These are phyloP conservation scores for Daldinia sp. DNA, from an alignment of 2,329 filamentous ascomycete genomes.

Conservation along the genomic window DNA sequence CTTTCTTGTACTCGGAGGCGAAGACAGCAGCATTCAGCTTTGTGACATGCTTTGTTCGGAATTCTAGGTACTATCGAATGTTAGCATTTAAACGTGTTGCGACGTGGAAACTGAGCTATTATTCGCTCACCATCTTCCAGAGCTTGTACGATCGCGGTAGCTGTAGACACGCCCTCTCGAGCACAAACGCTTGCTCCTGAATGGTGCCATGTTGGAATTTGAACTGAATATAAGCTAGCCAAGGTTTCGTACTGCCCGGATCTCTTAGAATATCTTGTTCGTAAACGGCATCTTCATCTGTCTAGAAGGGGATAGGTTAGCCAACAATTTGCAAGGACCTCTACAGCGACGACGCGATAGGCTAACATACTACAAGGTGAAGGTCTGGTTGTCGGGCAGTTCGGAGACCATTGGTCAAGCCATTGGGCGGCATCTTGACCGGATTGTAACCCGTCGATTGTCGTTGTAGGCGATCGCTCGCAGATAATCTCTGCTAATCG, in stretches of 20 bases:
- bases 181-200: slow-evolving; percentile 85
- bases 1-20: slow-evolving; percentile 86
- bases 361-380: slow-evolving; percentile 59
- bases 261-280: slow-evolving; percentile 95
- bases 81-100: slow-evolving; percentile 35
- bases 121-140: slow-evolving; percentile 83
- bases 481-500: slow-evolving; percentile 42
- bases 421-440: slow-evolving; percentile 51
- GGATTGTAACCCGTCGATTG: slow-evolving; percentile 34
- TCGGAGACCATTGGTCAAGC: slow-evolving; percentile 49
- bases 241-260: slow-evolving; percentile 87
- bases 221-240: slow-evolving; percentile 93
- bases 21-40: slow-evolving; percentile 86
- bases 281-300: slow-evolving; percentile 92
- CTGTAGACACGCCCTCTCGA: slow-evolving; percentile 91
- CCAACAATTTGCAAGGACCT: not conserved
- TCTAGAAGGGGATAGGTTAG: slow-evolving; percentile 59
- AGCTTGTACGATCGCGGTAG: slow-evolving; percentile 96
- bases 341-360: not conserved
- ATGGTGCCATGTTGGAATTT: slow-evolving; percentile 88
- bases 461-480: slow-evolving; percentile 44
- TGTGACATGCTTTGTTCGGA: slow-evolving; percentile 83
- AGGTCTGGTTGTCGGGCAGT: slow-evolving; percentile 59
- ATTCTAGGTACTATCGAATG: slow-evolving; percentile 77
- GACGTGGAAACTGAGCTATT: slow-evolving; percentile 13